Evolutionary conservation across 2,329 filamentous ascomycete genomes (phyloP).

Genomic region (Metarhizium robertsii): DNA sequence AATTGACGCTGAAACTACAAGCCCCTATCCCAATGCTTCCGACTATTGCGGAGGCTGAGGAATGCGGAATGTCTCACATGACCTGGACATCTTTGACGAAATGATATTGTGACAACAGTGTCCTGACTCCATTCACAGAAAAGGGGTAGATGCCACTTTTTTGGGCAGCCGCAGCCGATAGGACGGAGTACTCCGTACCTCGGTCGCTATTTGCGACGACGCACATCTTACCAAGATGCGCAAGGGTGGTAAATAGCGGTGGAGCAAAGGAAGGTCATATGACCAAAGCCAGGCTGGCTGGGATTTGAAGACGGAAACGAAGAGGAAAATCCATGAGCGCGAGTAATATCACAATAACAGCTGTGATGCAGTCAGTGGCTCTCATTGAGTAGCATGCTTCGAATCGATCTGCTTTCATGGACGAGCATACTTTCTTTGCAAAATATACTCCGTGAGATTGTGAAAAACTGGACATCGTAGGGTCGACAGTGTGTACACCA

Average conservation of each 20-base stretch:
- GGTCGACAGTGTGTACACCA: too few species aligned
- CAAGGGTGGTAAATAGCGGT: neutral
- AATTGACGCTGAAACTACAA: neutral
- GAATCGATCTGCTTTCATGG: too few species aligned
- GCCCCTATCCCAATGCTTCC: neutral
- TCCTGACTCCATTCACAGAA: neutral
- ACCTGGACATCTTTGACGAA: neutral
- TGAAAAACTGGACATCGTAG: too few species aligned
- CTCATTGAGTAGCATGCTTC: too few species aligned
- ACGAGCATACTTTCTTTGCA: too few species aligned
- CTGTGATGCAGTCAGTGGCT: neutral
- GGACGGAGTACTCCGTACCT: neutral
- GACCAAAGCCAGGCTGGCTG: neutral
- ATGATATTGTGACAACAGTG: neutral
- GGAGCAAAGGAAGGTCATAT: conserved; percentile 1
- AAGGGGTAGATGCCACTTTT: neutral
- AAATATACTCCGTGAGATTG: too few species aligned
- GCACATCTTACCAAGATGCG: neutral
- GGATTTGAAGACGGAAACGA: neutral
- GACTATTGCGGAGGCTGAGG: neutral
- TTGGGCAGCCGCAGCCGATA: too few species aligned
- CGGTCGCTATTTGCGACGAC: neutral
- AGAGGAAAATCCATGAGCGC: neutral
- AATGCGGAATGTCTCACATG: neutral
- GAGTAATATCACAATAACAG: neutral